Base-by-base conservation (phyloP, 306 rosid species). In the Clitoria ternatea region DNA sequence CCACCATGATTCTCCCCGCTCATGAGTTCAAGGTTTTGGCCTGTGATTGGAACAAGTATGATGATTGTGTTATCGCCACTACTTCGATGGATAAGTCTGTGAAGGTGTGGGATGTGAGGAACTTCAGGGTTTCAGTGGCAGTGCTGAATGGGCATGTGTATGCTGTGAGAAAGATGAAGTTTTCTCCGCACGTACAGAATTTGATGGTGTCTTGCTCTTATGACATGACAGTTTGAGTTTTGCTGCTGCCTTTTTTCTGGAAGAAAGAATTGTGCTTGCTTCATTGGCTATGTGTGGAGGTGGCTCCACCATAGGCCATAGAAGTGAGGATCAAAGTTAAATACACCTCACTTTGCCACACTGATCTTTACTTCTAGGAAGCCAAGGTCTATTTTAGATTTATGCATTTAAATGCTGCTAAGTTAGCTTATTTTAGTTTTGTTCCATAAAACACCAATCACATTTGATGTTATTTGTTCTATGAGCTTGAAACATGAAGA, bases 191-290 rank as follows among this genome's bases (percentile, higher is more conserved):
- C 23, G 61, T 81, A 39, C 77, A 77, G 82, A 80, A 82, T 69
- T 63, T 81, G 83, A 1, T 92, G 79, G 82, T 83, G 62, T 89
- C 96, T 2, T 87, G 94, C 61, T 89, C 96, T 6, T 92, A 92
- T 53, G 98, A 92, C 44, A 92, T 92, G 98, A 73, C 87, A 17
- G 96, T 92, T 29, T 92, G 96, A 24, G 59, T 83, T 61, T 92
- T 61, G 65, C 64, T 49, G 11, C 44, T 40, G n/a, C 48, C 29
- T 49, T 30, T 29, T 30, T 7, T 42, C n/a, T 13, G 35, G 7
- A 44, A 57, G 35, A 15, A 49, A 66, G 56, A 6, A 33, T 14
- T 12, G 19, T 39, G 18, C 35, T 24, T 75, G 62, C 55, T 73
- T 15, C 49, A 27, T 18, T 65, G 66, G n/a, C n/a, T n/a, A n/a